Evolutionary conservation across 1,139 yeast genomes (phyloP).

Genomic region (Diutina rugosa): DNA sequence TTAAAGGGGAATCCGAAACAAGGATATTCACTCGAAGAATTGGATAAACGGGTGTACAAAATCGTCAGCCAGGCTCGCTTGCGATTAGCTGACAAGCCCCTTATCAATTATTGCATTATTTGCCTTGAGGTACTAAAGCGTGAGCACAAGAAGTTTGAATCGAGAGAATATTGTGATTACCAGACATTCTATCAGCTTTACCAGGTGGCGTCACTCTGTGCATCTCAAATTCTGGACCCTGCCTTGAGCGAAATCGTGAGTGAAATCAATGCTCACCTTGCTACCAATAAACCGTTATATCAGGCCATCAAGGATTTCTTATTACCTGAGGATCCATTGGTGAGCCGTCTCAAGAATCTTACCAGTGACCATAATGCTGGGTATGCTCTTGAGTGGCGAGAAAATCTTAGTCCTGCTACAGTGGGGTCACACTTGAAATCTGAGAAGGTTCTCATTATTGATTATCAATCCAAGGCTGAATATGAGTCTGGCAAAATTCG

Average conservation of each 20-base stretch:
- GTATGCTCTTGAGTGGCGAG: constrained; percentile 10
- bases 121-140: constrained; percentile 23
- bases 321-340: constrained; percentile 10
- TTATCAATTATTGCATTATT: constrained; percentile 4
- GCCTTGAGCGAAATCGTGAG: constrained; percentile 11
- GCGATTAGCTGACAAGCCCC: not conserved
- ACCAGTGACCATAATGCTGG: constrained; percentile 3
- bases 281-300: constrained; percentile 9
- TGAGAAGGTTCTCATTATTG: constrained; percentile 28
- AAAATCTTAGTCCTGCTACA: constrained; percentile 14
- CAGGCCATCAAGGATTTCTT: not conserved
- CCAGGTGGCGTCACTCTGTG: constrained; percentile 8
- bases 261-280: constrained; percentile 13
- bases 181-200: constrained; percentile 23
- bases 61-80: not conserved
- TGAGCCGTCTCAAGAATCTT: constrained; percentile 11
- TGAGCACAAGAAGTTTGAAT: constrained; percentile 15
- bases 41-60: not conserved
- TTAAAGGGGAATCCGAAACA: not conserved
- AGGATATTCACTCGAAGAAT: not conserved
- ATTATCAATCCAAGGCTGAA: constrained; percentile 47
- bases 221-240: constrained; percentile 5
- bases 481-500: constrained; percentile 51
- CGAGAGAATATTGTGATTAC: constrained; percentile 24
- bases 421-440: constrained; percentile 19